A percentile compares a stretch with the other conserved stretches of the same genome.
Conservation (phyloP, 75 land plant genomes). For the Sequoia sempervirens region DNA sequence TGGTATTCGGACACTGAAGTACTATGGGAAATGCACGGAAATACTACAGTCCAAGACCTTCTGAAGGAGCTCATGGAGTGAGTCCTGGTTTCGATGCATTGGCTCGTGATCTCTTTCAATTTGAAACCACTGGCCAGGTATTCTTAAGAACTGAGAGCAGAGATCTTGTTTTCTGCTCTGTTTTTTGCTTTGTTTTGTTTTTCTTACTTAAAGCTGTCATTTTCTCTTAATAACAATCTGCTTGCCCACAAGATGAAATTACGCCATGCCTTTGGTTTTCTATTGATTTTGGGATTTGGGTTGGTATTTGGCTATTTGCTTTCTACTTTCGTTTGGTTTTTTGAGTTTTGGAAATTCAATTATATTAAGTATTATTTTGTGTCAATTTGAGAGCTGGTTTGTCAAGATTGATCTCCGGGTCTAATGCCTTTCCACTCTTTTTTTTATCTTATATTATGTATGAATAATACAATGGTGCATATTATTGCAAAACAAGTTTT, state of each 20-base stretch:
- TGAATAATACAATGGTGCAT: neutral
- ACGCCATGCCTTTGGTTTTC: neutral
- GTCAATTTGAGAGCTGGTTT: neutral
- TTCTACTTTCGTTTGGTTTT: neutral
- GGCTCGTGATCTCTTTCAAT: conserved; percentile 74
- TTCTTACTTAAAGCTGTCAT: neutral
- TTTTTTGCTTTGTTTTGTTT: neutral
- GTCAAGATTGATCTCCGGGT: neutral
- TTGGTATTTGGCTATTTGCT: neutral
- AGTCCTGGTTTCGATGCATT: conserved; percentile 64
- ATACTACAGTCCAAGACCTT: conserved; percentile 2
- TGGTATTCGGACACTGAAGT: neutral
- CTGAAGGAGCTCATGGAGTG: conserved; percentile 43
- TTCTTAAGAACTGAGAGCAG: neutral
- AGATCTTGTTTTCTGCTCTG: neutral
- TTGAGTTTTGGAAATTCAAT: neutral
- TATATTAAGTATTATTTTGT: neutral
- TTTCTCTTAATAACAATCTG: neutral
- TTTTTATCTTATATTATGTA: neutral
- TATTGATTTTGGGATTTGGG: neutral
- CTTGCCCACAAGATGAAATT: neutral
- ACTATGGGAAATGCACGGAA: conserved; percentile 25
- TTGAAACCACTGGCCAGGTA: conserved; percentile 77
- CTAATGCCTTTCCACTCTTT: neutral
- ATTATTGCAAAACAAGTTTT: neutral